phyloP scores from a whole-genome alignment of 129 eudicot species.

The Pittosporum tobira region DNA sequence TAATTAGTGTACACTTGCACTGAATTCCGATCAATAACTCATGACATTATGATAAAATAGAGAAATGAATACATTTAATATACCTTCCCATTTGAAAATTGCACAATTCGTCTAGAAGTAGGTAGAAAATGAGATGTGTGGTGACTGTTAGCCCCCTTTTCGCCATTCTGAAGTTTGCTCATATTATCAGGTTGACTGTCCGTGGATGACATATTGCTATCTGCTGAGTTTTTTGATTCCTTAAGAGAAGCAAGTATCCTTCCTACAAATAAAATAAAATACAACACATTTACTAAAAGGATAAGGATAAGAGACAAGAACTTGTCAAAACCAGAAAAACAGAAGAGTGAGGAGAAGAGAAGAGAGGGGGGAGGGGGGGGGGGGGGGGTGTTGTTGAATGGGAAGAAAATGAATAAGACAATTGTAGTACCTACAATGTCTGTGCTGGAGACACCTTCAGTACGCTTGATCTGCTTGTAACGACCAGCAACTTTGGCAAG shows the following conservation, averaged over 20 bases:
- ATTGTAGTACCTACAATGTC: conserved; percentile 84
- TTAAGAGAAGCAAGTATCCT: conserved; percentile 57
- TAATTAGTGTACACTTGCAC: too few relatives aligned
- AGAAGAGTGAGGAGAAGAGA: neutral
- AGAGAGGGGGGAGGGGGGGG: too few relatives aligned
- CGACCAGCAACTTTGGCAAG: conserved; percentile 85
- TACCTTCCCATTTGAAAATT: conserved; percentile 86
- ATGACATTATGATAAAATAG: too few relatives aligned
- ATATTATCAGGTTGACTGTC: conserved; percentile 17
- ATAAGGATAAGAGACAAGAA: conserved; percentile 1
- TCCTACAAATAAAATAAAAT: conserved; percentile 34
- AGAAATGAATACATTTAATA: neutral
- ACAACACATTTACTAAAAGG: neutral
- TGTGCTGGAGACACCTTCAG: conserved; percentile 95
- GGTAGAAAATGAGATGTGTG: conserved; percentile 73
- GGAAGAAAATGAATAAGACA: conserved; percentile 14
- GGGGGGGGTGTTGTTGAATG: too few relatives aligned
- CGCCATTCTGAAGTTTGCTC: conserved; percentile 9
- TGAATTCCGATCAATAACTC: too few relatives aligned
- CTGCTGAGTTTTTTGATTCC: conserved; percentile 26
- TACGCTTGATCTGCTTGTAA: conserved; percentile 84
- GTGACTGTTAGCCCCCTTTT: conserved; percentile 19
- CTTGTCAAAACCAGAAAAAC: neutral
- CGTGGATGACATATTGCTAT: conserved; percentile 14
- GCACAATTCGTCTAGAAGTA: conserved; percentile 88